phyloP scores from a whole-genome alignment of 2,329 filamentous ascomycete species.

The Aspergillus ibericus region DNA sequence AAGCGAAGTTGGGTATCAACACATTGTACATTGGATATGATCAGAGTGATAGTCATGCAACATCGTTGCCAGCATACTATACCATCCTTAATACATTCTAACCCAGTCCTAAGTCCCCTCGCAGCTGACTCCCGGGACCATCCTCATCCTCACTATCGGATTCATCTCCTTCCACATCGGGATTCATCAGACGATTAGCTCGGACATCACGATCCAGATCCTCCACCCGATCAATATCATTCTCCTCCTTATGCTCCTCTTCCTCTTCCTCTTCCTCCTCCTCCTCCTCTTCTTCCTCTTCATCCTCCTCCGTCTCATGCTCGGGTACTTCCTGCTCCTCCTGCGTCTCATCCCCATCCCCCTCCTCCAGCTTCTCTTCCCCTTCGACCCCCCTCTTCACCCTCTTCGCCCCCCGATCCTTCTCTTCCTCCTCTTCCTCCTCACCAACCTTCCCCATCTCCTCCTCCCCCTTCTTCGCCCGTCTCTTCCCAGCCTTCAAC shows the following conservation, averaged over 20 bases:
- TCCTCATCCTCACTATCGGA: slow-evolving; percentile 33
- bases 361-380: slow-evolving; percentile 22
- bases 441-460: slow-evolving; percentile 14
- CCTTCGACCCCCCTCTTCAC: slow-evolving; percentile 22
- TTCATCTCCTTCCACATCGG: slow-evolving; percentile 33
- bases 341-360: slow-evolving; percentile 13
- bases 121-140: slow-evolving; percentile 32
- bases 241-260: slow-evolving; percentile 26
- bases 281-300: slow-evolving; percentile 27
- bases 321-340: slow-evolving; percentile 14
- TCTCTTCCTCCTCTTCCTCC: slow-evolving; percentile 26
- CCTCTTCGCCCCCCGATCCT: slow-evolving; percentile 18
- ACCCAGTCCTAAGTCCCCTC: slow-evolving; percentile 32
- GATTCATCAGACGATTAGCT: slow-evolving; percentile 27
- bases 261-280: slow-evolving; percentile 28
- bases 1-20: neutral
- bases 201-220: slow-evolving; percentile 35
- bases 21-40: slow-evolving; percentile 7
- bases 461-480: slow-evolving; percentile 48
- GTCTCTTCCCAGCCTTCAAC: slow-evolving; percentile 44
- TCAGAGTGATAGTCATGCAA: slow-evolving; percentile 7
- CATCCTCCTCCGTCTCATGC: slow-evolving; percentile 28
- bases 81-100: slow-evolving; percentile 5
- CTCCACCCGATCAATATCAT: slow-evolving; percentile 41
- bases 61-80: slow-evolving; percentile 4